phyloP scores from a whole-genome alignment of 83 land plant genomes.

The Diphasiastrum complanatum region DNA sequence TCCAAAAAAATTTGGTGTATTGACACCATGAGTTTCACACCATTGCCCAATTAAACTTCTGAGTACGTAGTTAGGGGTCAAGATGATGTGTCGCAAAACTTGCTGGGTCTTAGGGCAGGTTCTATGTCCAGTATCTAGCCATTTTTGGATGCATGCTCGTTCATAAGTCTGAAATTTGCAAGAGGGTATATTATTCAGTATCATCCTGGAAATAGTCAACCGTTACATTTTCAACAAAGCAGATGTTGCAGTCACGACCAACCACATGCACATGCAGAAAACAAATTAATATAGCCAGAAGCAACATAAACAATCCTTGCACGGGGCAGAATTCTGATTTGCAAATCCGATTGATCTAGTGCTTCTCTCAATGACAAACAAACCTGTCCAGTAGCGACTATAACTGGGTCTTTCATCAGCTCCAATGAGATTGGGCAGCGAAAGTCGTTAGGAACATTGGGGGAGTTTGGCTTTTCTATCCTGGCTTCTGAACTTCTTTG shows the following conservation, averaged over 20 bases:
- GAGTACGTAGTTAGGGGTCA: slow-evolving; percentile 27
- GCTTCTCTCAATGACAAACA: no score
- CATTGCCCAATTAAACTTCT: slow-evolving; percentile 28
- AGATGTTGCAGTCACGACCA: no score
- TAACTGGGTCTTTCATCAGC: slow-evolving; percentile 89
- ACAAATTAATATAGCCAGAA: no score
- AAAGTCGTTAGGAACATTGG: slow-evolving; percentile 80
- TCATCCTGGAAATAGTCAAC: no score
- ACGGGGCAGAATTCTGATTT: no score
- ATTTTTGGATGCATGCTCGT: slow-evolving; percentile 48
- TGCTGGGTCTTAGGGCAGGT: slow-evolving; percentile 65
- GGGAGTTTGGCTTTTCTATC: slow-evolving; percentile 44
- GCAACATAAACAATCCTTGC: no score
- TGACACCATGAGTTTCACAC: slow-evolving; percentile 22
- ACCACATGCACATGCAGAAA: no score
- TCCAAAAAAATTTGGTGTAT: neutral
- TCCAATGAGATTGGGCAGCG: slow-evolving; percentile 86
- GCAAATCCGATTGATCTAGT: no score
- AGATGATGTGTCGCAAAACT: slow-evolving; percentile 37
- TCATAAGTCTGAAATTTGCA: slow-evolving; percentile 48
- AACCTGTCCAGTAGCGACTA: slow-evolving; percentile 93
- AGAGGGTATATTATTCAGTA: no score
- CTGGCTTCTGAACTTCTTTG: slow-evolving; percentile 7
- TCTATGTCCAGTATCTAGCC: slow-evolving; percentile 45
- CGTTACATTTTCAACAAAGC: no score